Evolutionary conservation across 2,329 filamentous ascomycete genomes (phyloP).

Genomic region (Diaporthe sp.): DNA sequence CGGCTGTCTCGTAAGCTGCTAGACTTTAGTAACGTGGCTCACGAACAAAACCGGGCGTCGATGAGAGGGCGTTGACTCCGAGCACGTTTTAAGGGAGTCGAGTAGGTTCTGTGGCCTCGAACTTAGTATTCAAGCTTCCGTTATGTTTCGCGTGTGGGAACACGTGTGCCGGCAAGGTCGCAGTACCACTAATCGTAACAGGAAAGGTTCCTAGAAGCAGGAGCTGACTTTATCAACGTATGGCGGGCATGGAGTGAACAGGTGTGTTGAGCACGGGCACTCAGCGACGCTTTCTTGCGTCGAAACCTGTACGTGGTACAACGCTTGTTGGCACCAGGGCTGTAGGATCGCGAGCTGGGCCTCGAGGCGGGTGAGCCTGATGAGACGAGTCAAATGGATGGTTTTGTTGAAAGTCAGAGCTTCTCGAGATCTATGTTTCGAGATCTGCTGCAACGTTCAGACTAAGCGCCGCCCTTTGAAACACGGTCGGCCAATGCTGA

Average conservation of each 20-base stretch:
- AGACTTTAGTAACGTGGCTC: not conserved
- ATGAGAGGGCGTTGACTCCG: slow-evolving; percentile 16
- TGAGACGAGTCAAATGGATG: slow-evolving; percentile 21
- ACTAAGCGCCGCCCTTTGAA: slow-evolving; percentile 25
- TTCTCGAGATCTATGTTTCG: slow-evolving; percentile 27
- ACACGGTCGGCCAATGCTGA: slow-evolving; percentile 32
- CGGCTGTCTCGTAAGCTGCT: not conserved
- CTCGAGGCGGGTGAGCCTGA: not conserved
- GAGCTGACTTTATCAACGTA: not conserved
- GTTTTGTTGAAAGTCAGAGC: slow-evolving; percentile 19
- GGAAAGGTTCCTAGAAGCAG: not conserved
- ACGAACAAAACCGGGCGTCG: not conserved
- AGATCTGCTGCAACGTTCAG: slow-evolving; percentile 25
- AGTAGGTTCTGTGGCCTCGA: slow-evolving; percentile 16
- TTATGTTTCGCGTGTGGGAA: slow-evolving; percentile 4
- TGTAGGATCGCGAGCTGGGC: not conserved
- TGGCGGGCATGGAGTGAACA: not conserved
- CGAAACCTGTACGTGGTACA: not conserved
- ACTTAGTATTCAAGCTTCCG: slow-evolving; percentile 26
- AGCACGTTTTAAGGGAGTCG: slow-evolving; percentile 2
- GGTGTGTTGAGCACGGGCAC: slow-evolving; percentile 1
- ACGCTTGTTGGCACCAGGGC: not conserved
- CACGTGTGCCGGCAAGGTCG: not conserved
- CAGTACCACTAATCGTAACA: not conserved
- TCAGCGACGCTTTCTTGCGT: not conserved